A percentile compares a stretch with the other conserved stretches of the same genome.
Evolutionary conservation across 2,329 filamentous ascomycete species (phyloP).

Genomic region (Calycina herbarum): DNA sequence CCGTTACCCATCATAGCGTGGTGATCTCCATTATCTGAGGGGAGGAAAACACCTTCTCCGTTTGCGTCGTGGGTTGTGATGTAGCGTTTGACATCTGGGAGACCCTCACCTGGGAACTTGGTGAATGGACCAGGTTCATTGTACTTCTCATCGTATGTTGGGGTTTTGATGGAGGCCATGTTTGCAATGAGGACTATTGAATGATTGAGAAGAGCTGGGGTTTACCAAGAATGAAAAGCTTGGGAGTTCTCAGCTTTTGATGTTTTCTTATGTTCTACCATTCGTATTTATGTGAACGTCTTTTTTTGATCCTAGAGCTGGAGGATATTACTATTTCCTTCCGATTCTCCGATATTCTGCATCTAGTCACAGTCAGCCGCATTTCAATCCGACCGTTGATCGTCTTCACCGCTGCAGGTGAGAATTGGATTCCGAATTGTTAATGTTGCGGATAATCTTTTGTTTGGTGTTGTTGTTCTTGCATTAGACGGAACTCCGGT

Average conservation of each 20-base stretch:
- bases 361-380: neutral
- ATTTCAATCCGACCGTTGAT: neutral
- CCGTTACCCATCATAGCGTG: constrained; percentile 17
- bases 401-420: neutral
- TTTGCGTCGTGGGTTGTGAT: constrained; percentile 26
- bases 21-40: constrained; percentile 24
- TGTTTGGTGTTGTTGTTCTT: neutral
- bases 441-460: neutral
- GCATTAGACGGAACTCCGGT: neutral
- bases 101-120: constrained; percentile 23
- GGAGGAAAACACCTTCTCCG: constrained; percentile 25
- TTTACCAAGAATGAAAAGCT: neutral
- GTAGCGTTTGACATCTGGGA: constrained; percentile 18
- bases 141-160: neutral
- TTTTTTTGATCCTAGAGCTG: neutral
- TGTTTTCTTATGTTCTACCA: neutral
- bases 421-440: neutral
- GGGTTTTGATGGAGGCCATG: neutral
- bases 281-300: neutral
- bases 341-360: neutral
- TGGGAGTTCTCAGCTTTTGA: neutral
- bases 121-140: neutral
- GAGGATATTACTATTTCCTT: neutral
- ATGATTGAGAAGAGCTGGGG: neutral
- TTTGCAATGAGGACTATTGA: neutral